Evolutionary conservation across 257 asterid species (phyloP), one percentile per base, ranked within the genome.

Genomic region (Plantago elongata): DNA sequence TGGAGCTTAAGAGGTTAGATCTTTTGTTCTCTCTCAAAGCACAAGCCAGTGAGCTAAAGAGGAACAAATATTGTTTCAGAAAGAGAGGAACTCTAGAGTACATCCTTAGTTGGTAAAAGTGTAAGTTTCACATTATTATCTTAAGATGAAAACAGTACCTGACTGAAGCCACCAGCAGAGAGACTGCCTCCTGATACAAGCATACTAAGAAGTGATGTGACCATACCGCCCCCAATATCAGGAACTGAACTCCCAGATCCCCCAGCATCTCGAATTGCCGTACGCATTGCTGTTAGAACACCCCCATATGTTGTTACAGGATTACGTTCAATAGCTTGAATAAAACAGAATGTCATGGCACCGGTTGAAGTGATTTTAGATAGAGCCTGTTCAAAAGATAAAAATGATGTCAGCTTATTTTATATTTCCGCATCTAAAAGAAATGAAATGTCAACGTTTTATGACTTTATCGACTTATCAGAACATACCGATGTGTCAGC

Each of bases 251-350:
- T 61, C 57, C 88, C 90, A 22, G 40, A 34, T 34, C 40, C 40
- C 8, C 58, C 58, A 52, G 75, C 94, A 63, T 71, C 82, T 55
- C 96, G 84, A 60, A 92, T 86, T 55, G 95, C 85, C 40, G 75
- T 60, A 14, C 97, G 84, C 99, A 92, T 92, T 29, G 99, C 91
- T 51, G 51, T 83, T 72, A 92, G 70, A 54, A 89, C 68, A 65
- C 78, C 81, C 45, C 97, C 97, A 51, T 92, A 92, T 3, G 97
- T 92, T 61, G 94, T 61, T 42, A 81, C 96, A 45, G 87, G 95
- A 12, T 91, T 97, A 0, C 83, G 87, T 72, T 92, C 99, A 45
- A 92, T 89, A 67, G 99, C 99, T 89, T 92, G 97, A 76, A 92
- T 92, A 65, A 92, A 89, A 72, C 91, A 88, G 83, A 78, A 92